phyloP scores from a whole-genome alignment of 2,329 filamentous ascomycete genomes.

The Teratosphaeria gauchensis region DNA sequence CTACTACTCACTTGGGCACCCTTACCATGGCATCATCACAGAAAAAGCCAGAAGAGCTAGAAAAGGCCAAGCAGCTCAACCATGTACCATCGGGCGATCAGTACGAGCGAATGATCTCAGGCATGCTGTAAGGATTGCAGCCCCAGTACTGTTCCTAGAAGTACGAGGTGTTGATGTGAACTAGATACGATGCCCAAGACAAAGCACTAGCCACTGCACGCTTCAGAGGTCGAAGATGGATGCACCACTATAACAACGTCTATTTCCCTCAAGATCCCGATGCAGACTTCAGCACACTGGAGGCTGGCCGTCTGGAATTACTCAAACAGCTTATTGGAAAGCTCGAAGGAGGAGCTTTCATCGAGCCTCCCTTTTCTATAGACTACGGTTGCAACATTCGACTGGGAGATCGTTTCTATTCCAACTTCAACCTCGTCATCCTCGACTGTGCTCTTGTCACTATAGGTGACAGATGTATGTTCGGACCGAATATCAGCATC shows the following conservation, averaged over 20 bases:
- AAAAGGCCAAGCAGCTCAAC: not conserved
- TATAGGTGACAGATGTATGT: slow-evolving; percentile 65
- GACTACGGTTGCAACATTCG: slow-evolving; percentile 73
- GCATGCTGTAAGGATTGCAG: not conserved
- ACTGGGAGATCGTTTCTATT: slow-evolving; percentile 61
- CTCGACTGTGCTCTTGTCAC: slow-evolving; percentile 67
- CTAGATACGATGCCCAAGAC: not conserved
- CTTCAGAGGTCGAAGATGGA: not conserved
- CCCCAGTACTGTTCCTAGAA: not conserved
- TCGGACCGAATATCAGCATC: slow-evolving; percentile 70
- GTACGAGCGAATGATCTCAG: not conserved
- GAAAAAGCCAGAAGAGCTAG: not conserved
- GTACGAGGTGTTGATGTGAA: not conserved
- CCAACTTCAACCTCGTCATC: slow-evolving; percentile 67
- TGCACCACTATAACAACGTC: not conserved
- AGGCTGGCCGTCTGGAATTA: not conserved
- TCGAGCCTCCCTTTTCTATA: slow-evolving; percentile 58
- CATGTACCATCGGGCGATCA: not conserved
- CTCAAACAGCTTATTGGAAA: not conserved
- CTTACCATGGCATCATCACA: not conserved
- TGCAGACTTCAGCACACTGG: not conserved
- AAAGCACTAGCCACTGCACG: not conserved
- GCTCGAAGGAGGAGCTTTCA: slow-evolving; percentile 56
- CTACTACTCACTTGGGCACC: not conserved
- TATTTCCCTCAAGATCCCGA: not conserved